These are phyloP conservation scores for Zoysia pacifica DNA, from an alignment of 176 grass and related monocot genomes.

Conservation along the genomic window DNA sequence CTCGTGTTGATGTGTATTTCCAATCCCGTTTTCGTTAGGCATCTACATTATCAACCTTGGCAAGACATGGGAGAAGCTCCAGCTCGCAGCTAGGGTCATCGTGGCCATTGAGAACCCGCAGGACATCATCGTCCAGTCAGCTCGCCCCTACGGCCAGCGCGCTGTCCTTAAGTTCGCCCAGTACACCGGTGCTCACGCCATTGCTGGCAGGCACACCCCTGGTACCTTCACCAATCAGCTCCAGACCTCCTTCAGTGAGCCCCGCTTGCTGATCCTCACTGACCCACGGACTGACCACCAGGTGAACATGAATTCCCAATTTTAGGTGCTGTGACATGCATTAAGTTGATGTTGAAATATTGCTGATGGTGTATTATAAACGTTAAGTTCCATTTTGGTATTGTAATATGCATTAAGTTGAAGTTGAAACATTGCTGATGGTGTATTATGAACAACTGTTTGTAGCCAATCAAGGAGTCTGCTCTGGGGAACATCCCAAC, in stretches of 20 bases:
- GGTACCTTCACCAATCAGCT: constrained; percentile 97
- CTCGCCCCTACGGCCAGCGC: constrained; percentile 87
- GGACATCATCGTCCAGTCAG: constrained; percentile 93
- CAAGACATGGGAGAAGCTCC: constrained; percentile 92
- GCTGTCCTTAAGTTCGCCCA: constrained; percentile 89
- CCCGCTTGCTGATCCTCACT: constrained; percentile 85
- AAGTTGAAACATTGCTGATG: background rate
- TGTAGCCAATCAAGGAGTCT: constrained; percentile 91
- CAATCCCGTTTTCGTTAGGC: constrained; percentile 41
- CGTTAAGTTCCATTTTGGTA: background rate
- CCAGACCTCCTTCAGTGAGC: constrained; percentile 88
- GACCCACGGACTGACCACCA: constrained; percentile 93
- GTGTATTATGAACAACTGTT: background rate
- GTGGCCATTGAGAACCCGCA: constrained; percentile 90
- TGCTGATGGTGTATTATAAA: background rate
- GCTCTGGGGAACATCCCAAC: constrained; percentile 87
- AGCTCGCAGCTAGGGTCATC: constrained; percentile 81
- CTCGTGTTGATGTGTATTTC: background rate
- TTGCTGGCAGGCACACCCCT: constrained; percentile 86
- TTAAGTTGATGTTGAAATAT: background rate
- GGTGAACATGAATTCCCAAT: constrained; percentile 25
- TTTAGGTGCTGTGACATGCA: background rate
- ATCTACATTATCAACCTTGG: constrained; percentile 91
- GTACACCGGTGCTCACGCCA: constrained; percentile 83
- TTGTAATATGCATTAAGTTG: background rate